phyloP scores from a whole-genome alignment of 805 yeast genomes.

The Schwanniomyces occidentalis region DNA sequence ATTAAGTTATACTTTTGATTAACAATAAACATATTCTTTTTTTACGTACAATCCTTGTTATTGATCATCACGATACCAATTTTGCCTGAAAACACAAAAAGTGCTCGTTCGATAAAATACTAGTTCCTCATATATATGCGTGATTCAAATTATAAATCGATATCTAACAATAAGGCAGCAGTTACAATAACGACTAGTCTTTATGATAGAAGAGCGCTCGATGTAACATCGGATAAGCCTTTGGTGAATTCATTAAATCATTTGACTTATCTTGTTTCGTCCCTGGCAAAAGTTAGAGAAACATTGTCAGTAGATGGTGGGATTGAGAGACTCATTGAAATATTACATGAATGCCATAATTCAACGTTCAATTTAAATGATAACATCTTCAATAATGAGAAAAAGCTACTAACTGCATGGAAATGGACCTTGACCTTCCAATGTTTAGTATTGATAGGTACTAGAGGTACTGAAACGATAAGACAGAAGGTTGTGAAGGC shows the following conservation, averaged over 20 bases:
- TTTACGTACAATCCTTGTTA: too few species aligned
- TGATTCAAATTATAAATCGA: constrained; percentile 81
- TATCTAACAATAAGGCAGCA: constrained; percentile 84
- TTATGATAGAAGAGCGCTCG: constrained; percentile 90
- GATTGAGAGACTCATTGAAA: constrained; percentile 80
- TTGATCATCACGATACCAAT: too few species aligned
- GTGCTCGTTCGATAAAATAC: too few species aligned
- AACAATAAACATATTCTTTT: too few species aligned
- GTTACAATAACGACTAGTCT: constrained; percentile 84
- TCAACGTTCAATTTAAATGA: constrained; percentile 29
- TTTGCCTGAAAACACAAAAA: too few species aligned
- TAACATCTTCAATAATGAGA: constrained; percentile 36
- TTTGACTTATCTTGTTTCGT: constrained; percentile 80
- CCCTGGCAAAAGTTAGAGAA: constrained; percentile 87
- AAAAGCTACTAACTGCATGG: constrained; percentile 76
- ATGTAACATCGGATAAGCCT: constrained; percentile 86
- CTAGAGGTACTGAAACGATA: constrained; percentile 86
- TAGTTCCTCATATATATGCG: constrained; percentile 78
- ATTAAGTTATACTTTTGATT: too few species aligned
- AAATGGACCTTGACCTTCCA: constrained; percentile 96
- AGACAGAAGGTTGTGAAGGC: constrained; percentile 87
- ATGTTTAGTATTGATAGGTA: constrained; percentile 86
- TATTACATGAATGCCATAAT: constrained; percentile 74
- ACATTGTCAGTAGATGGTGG: constrained; percentile 91
- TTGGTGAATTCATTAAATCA: constrained; percentile 89